phyloP scores from a whole-genome alignment of 78 protist species.

The Dictyostelium capitatum region DNA sequence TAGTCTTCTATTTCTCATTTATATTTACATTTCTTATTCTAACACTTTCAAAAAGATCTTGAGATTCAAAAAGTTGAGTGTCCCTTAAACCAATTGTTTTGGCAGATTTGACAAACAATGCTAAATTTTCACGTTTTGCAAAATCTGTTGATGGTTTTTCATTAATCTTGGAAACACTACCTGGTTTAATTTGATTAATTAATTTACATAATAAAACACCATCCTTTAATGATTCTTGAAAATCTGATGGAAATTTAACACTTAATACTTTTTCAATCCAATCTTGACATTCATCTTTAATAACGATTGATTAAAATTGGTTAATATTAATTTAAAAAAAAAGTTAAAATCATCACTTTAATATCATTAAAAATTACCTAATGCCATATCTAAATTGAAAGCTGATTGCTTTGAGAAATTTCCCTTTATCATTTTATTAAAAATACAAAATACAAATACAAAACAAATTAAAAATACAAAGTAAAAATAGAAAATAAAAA shows the following conservation, averaged over 20 bases:
- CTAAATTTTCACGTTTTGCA: conserved; percentile 50
- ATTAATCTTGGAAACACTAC: conserved; percentile 44
- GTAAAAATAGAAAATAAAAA: too few relatives aligned
- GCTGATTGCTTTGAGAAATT: too few relatives aligned
- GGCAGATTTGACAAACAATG: conserved; percentile 41
- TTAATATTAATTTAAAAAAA: too few relatives aligned
- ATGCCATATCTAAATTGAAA: too few relatives aligned
- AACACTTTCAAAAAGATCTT: conserved; percentile 30
- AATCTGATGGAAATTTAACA: conserved; percentile 19
- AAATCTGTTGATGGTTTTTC: conserved; percentile 17
- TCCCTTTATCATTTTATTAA: too few relatives aligned
- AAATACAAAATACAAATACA: not conserved
- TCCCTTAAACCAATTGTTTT: conserved; percentile 56
- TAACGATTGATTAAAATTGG: not conserved
- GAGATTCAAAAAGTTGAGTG: conserved; percentile 60
- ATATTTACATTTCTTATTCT: conserved; percentile 55
- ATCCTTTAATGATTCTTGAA: conserved; percentile 53
- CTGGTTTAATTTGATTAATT: conserved; percentile 61
- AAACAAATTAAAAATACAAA: too few relatives aligned
- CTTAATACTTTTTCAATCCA: conserved; percentile 44
- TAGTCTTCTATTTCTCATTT: not conserved
- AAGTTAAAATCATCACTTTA: too few relatives aligned
- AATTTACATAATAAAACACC: conserved; percentile 65
- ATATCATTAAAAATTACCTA: not conserved
- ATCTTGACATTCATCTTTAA: conserved; percentile 28